Evolutionary conservation across 768 basidiomycete species (phyloP).

Genomic region (Holtermannia corniformis): DNA sequence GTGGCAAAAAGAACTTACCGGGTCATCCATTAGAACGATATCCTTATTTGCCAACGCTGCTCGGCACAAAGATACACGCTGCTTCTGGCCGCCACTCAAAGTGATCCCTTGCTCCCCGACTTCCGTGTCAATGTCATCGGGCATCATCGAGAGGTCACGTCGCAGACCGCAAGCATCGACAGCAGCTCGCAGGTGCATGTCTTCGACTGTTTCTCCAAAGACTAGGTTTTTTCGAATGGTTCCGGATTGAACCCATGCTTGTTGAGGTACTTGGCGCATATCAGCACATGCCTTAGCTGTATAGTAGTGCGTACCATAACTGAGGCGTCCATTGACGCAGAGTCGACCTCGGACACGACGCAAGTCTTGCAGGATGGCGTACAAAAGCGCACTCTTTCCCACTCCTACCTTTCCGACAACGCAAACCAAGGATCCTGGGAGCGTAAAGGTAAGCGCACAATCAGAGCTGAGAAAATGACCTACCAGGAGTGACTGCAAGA

Average conservation of each 20-base stretch:
- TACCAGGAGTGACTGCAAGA: conserved; percentile 45
- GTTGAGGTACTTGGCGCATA: conserved; percentile 26
- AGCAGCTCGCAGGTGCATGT: conserved; percentile 18
- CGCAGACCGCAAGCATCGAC: conserved; percentile 32
- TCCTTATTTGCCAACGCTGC: conserved; percentile 24
- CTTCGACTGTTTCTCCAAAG: conserved; percentile 17
- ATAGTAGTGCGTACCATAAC: conserved; percentile 9
- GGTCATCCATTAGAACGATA: conserved; percentile 38
- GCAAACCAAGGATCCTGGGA: conserved; percentile 11
- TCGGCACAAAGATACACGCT: conserved; percentile 31
- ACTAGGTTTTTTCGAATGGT: conserved; percentile 38
- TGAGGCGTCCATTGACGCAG: conserved; percentile 13
- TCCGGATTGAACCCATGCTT: conserved; percentile 39
- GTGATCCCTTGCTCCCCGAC: conserved; percentile 67
- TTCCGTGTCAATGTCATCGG: conserved; percentile 46
- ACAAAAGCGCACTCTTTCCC: conserved; percentile 19
- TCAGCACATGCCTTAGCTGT: background rate
- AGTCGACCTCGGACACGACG: conserved; percentile 5
- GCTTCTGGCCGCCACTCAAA: conserved; percentile 39
- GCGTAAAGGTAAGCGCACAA: no score
- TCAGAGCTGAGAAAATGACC: no score
- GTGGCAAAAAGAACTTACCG: conserved; percentile 34
- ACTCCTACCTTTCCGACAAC: conserved; percentile 17
- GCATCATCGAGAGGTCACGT: conserved; percentile 21
- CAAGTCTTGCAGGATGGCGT: conserved; percentile 21